Percentiles rank a stretch among this genome's conserved stretches.
phyloP scores from a whole-genome alignment of 306 rosid genomes.

The Lupinus albus region DNA sequence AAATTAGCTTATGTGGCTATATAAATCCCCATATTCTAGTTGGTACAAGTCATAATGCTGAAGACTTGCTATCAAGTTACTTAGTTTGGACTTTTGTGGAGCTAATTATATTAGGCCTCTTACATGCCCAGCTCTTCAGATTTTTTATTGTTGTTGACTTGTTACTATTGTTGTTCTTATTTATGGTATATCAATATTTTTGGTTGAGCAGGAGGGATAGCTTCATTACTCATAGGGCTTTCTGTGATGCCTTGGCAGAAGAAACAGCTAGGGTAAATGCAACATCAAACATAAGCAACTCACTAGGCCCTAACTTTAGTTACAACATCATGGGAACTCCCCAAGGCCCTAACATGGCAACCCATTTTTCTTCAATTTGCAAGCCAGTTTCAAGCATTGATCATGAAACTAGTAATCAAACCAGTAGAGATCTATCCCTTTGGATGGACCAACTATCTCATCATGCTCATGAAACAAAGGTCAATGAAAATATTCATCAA shows the following conservation, averaged over 20 bases:
- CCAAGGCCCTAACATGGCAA: conserved; percentile 49
- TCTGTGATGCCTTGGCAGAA: conserved; percentile 94
- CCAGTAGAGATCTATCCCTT: conserved; percentile 53
- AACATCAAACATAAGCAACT: conserved; percentile 52
- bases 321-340: conserved; percentile 56
- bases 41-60: conserved; percentile 22
- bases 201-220: conserved; percentile 77
- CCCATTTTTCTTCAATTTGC: conserved; percentile 59
- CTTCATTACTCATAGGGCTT: conserved; percentile 90
- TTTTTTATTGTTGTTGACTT: background rate
- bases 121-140: background rate
- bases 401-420: conserved; percentile 37
- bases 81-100: conserved; percentile 31
- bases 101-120: background rate
- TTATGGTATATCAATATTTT: conserved; percentile 6
- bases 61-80: background rate
- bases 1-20: conserved; percentile 13
- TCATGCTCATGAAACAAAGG: conserved; percentile 38
- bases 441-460: conserved; percentile 58
- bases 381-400: conserved; percentile 56
- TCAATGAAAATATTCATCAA: conserved; percentile 47
- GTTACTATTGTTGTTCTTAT: background rate
- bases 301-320: conserved; percentile 42
- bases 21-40: conserved; percentile 13
- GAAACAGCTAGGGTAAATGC: conserved; percentile 87